Evolutionary conservation across 495 filamentous ascomycete species (phyloP).

Genomic region (Lasiosphaeria miniovina): DNA sequence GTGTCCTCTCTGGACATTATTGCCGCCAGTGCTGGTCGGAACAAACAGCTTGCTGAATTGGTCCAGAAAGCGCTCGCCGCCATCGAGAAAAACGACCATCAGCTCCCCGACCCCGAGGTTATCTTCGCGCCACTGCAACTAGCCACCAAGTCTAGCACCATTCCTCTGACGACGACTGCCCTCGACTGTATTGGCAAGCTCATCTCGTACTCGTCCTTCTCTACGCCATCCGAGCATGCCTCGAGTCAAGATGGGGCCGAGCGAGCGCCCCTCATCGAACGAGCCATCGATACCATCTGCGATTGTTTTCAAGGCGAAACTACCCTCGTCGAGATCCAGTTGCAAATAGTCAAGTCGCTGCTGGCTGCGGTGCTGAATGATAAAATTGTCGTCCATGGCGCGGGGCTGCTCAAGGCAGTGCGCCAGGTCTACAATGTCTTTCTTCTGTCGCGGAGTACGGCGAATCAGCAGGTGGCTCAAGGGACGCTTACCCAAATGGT

Average conservation of each 20-base stretch:
- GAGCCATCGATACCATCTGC: conserved; percentile 98
- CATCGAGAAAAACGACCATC: conserved; percentile 70
- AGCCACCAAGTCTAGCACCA: conserved; percentile 79
- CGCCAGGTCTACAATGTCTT: conserved; percentile 99
- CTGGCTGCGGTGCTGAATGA: conserved; percentile 95
- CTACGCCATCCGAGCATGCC: conserved; percentile 57
- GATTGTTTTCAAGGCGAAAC: conserved; percentile 97
- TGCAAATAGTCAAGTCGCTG: conserved; percentile 97
- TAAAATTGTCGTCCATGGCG: conserved; percentile 96
- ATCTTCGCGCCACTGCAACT: conserved; percentile 88
- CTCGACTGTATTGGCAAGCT: conserved; percentile 98
- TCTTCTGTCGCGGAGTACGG: conserved; percentile 81
- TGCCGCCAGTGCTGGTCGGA: conserved; percentile 76
- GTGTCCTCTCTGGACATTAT: conserved; percentile 89
- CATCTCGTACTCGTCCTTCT: conserved; percentile 97
- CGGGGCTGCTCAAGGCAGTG: conserved; percentile 95
- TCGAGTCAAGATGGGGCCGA: conserved; percentile 46
- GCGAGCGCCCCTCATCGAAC: conserved; percentile 73
- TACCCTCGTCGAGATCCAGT: conserved; percentile 82
- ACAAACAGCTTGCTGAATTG: conserved; percentile 74
- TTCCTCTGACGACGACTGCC: conserved; percentile 80
- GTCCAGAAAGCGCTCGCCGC: conserved; percentile 76
- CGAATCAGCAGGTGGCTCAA: conserved; percentile 94
- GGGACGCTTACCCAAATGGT: conserved; percentile 98
- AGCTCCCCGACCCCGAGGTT: conserved; percentile 76